Percentiles rank a stretch among this genome's conserved stretches.
Evolutionary conservation across 768 basidiomycete species (phyloP).

Genomic region (Tylopilus plumbeoviolaceoides): DNA sequence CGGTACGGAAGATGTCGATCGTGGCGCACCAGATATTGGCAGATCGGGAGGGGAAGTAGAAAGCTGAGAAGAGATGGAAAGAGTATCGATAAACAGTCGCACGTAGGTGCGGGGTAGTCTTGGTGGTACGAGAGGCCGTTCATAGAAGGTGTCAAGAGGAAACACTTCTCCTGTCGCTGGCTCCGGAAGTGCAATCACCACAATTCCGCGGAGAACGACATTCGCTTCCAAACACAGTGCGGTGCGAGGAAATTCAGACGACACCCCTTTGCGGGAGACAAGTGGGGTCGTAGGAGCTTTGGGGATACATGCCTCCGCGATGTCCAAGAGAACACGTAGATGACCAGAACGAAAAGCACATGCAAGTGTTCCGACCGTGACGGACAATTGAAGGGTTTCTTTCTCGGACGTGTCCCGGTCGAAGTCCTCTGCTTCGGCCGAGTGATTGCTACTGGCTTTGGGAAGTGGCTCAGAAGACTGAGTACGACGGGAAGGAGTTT

Average conservation of each 20-base stretch:
- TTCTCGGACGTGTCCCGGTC: constrained; percentile 4
- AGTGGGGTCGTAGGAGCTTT: constrained; percentile 16
- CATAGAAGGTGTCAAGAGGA: constrained; percentile 43
- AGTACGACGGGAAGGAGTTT: constrained; percentile 37
- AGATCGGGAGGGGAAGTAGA: constrained; percentile 4
- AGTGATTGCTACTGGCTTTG: constrained; percentile 4
- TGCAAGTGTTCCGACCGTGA: constrained; percentile 50
- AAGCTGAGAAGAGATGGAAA: constrained; percentile 18
- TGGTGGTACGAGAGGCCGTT: constrained; percentile 58
- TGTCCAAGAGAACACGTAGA: constrained; percentile 44
- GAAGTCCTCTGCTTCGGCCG: constrained; percentile 3
- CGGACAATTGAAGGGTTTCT: constrained; percentile 38
- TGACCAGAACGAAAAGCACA: constrained; percentile 56
- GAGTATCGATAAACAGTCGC: constrained; percentile 47
- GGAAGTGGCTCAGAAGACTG: constrained; percentile 9
- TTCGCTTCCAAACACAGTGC: constrained; percentile 32
- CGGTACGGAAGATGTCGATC: background rate
- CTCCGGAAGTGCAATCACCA: constrained; percentile 45
- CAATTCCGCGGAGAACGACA: constrained; percentile 41
- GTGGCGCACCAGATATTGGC: background rate
- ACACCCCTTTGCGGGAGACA: constrained; percentile 9
- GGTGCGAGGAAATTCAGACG: constrained; percentile 17
- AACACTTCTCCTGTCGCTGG: constrained; percentile 3
- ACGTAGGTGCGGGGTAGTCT: constrained; percentile 45
- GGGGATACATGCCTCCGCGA: constrained; percentile 34